Percentiles rank a stretch among this genome's conserved stretches.
These are phyloP conservation scores for Claviceps humidiphila DNA, from an alignment of 2,329 filamentous ascomycete species.

Conservation along the genomic window DNA sequence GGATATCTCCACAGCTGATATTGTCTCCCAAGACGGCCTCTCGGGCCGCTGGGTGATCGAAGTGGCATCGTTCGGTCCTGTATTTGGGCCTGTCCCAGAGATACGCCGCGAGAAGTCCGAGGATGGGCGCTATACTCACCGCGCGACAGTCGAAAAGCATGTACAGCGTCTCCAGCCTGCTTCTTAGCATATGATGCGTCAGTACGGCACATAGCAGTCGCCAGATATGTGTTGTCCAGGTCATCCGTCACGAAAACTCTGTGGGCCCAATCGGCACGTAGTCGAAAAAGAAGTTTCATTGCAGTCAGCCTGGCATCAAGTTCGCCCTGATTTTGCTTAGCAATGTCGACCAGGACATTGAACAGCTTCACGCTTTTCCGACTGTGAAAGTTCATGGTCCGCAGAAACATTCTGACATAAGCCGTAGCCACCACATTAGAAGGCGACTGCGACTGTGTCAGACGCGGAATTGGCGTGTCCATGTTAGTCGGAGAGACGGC, in stretches of 20 bases:
- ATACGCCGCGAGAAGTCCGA: conserved; percentile 36
- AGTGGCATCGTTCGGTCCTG: conserved; percentile 28
- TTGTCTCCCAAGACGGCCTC: conserved; percentile 23
- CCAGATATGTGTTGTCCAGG: conserved; percentile 61
- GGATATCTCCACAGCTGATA: conserved; percentile 46
- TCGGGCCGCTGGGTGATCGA: conserved; percentile 28
- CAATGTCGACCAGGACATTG: conserved; percentile 50
- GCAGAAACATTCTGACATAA: conserved; percentile 64
- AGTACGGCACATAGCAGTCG: conserved; percentile 56
- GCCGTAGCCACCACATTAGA: conserved; percentile 60
- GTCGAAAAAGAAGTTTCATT: conserved; percentile 66
- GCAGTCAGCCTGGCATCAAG: conserved; percentile 59
- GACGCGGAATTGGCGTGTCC: conserved; percentile 10
- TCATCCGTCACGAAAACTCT: conserved; percentile 58
- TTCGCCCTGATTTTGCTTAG: conserved; percentile 44
- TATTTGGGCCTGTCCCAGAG: conserved; percentile 33
- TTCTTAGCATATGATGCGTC: conserved; percentile 38
- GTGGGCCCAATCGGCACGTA: conserved; percentile 71
- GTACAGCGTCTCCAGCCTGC: conserved; percentile 36
- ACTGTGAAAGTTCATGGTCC: conserved; percentile 52
- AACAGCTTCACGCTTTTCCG: conserved; percentile 52
- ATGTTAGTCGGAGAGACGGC: conserved; percentile 10
- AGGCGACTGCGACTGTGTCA: conserved; percentile 32
- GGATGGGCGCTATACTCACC: conserved; percentile 26
- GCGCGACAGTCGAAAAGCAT: conserved; percentile 29